phyloP scores from a whole-genome alignment of 805 yeast species.

The Saccharomycopsis sp. region DNA sequence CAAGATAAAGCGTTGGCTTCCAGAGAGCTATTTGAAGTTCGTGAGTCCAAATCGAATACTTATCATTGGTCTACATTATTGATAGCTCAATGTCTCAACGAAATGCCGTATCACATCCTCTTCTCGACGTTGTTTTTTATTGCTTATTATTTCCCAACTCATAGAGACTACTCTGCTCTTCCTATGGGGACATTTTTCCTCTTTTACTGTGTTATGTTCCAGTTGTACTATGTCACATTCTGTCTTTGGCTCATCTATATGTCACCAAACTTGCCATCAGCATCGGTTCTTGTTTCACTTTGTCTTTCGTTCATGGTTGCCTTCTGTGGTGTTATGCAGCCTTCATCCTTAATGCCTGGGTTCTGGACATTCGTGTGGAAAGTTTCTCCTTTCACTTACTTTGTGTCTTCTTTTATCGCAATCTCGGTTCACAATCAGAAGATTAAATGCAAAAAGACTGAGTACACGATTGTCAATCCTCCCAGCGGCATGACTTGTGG shows the following conservation, averaged over 20 bases:
- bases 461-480: slow-evolving; percentile 45
- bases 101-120: slow-evolving; percentile 51
- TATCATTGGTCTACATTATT: slow-evolving; percentile 64
- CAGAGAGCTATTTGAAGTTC: slow-evolving; percentile 59
- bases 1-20: slow-evolving; percentile 51
- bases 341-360: slow-evolving; percentile 29
- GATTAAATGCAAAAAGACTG: slow-evolving; percentile 43
- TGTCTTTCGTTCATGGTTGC: slow-evolving; percentile 51
- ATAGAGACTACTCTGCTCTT: slow-evolving; percentile 37
- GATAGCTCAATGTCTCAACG: slow-evolving; percentile 46
- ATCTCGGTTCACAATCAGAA: slow-evolving; percentile 42
- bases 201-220: slow-evolving; percentile 42
- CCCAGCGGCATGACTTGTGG: slow-evolving; percentile 58
- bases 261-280: slow-evolving; percentile 61
- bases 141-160: slow-evolving; percentile 45
- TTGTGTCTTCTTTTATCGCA: slow-evolving; percentile 41
- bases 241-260: slow-evolving; percentile 50
- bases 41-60: slow-evolving; percentile 66
- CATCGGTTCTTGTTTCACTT: slow-evolving; percentile 52
- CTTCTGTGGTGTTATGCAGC: slow-evolving; percentile 65
- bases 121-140: slow-evolving; percentile 47
- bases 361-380: slow-evolving; percentile 39
- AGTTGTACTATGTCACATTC: slow-evolving; percentile 43
- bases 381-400: slow-evolving; percentile 37
- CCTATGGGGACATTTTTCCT: slow-evolving; percentile 49